Evolutionary conservation across 805 yeast genomes (phyloP).

Genomic region (Candida sonorensis): DNA sequence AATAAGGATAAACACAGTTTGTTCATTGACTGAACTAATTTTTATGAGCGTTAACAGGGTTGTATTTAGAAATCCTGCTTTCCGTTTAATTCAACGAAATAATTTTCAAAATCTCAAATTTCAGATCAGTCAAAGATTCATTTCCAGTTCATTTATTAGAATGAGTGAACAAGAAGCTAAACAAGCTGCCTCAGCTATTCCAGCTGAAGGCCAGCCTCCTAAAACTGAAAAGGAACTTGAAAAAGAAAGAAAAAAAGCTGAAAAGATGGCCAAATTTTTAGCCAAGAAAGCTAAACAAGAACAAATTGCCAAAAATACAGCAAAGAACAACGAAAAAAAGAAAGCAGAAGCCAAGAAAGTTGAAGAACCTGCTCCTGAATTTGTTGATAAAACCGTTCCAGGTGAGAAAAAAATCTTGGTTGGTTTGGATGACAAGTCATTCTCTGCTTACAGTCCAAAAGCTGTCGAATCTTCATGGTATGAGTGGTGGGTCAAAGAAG

Average conservation of each 20-base stretch:
- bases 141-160: conserved; percentile 6
- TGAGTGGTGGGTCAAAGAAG: conserved; percentile 91
- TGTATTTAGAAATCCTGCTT: conserved; percentile 3
- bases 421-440: conserved; percentile 85
- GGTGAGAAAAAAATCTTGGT: conserved; percentile 89
- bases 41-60: conserved; percentile 21
- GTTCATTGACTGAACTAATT: too few species aligned
- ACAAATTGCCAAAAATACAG: conserved; percentile 41
- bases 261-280: conserved; percentile 53
- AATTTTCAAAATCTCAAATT: conserved; percentile 1
- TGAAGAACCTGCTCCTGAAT: conserved; percentile 75
- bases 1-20: too few species aligned
- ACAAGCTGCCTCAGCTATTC: conserved; percentile 12
- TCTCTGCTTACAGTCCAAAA: conserved; percentile 89
- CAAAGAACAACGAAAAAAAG: conserved; percentile 38
- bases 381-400: conserved; percentile 70
- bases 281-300: conserved; percentile 77
- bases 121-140: conserved; percentile 4
- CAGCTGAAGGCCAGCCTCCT: conserved; percentile 46
- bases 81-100: conserved; percentile 2
- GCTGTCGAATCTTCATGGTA: conserved; percentile 97
- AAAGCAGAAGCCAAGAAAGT: conserved; percentile 67
- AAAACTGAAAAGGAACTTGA: conserved; percentile 71
- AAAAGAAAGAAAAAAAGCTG: conserved; percentile 52
- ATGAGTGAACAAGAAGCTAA: conserved; percentile 22